Base-by-base conservation (phyloP, 352 stramenopile genomes). In the Phytophthora fragariaefolia region DNA sequence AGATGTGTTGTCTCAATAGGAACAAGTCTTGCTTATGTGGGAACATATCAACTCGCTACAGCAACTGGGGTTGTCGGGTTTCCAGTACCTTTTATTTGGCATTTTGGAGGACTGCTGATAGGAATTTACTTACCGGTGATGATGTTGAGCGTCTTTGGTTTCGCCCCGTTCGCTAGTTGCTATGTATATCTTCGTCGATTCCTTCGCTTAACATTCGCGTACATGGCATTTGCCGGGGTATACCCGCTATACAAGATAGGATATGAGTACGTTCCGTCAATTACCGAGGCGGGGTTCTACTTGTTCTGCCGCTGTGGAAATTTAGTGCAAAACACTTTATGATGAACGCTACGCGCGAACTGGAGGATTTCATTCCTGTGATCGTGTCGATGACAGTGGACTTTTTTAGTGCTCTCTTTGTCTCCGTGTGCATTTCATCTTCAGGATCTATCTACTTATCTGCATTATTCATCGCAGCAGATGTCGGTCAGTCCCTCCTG, bases 391-490 rank as follows among this genome's bases (percentile, higher is more conserved):
- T 76, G 5, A 60, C 53, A 0, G 51, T 69, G 7, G 68, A 76
- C n/a, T 67, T 76, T 18, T 73, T 73, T 20, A 63, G 52, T 23
- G 43, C 62, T 2, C 55, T 71, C 2, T 75, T 72, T 20, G 54
- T 71, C 2, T 64, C 52, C 12, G 63, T 76, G 4, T 76, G 63
- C 32, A 68, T 76, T 18, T 71, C 55, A 13, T 60, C 51, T 24
- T 62, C 63, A 1, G 43, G 42, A 4, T 69, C 63, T 1, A 9
- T 55, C 17, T 51, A 28, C 15, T 53, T 60, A 9, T 67, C 51
- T 0, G 6, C 20, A 9, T 6, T 67, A 6, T 50, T 72, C 17
- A 50, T 72, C 18, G 46, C 48, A n/a, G 40, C 26, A 23, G 61
- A 62, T 36, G 23, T 63, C 0, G 38, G 20, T 6, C 63, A 67